phyloP scores from a whole-genome alignment of 2,329 filamentous ascomycete species.

The Calycina herbarum region DNA sequence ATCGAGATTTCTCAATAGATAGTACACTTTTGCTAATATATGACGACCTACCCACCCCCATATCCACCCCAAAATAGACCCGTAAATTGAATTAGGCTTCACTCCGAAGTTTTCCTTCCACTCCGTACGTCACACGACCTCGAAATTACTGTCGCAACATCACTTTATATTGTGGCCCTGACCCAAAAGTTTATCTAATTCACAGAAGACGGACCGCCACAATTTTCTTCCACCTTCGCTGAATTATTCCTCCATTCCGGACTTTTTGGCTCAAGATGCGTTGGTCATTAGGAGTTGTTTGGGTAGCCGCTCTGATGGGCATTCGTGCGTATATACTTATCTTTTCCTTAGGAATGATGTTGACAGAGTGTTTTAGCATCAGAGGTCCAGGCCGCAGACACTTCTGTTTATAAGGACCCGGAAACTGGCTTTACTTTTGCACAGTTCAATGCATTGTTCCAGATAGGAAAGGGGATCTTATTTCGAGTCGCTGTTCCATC shows the following conservation, averaged over 20 bases:
- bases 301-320: slow-evolving; percentile 14
- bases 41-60: slow-evolving; percentile 3
- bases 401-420: slow-evolving; percentile 17
- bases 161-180: slow-evolving; percentile 8
- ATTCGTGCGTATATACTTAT: slow-evolving; percentile 17
- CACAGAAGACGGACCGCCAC: neutral
- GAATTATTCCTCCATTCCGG: neutral
- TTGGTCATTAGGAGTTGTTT: slow-evolving; percentile 16
- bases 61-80: neutral
- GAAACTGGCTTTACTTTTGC: slow-evolving; percentile 24
- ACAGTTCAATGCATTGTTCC: slow-evolving; percentile 16
- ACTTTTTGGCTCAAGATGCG: slow-evolving; percentile 18
- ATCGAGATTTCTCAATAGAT: neutral
- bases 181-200: neutral
- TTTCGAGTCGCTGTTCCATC: slow-evolving; percentile 21
- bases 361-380: neutral
- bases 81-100: slow-evolving; percentile 4
- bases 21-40: slow-evolving; percentile 14
- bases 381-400: slow-evolving; percentile 14
- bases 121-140: neutral
- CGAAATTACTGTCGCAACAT: neutral
- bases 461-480: slow-evolving; percentile 10
- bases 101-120: neutral
- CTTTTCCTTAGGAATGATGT: neutral
- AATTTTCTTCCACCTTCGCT: neutral